Conservation (phyloP, 331 rosid species). For the Quercus tomentella region DNA sequence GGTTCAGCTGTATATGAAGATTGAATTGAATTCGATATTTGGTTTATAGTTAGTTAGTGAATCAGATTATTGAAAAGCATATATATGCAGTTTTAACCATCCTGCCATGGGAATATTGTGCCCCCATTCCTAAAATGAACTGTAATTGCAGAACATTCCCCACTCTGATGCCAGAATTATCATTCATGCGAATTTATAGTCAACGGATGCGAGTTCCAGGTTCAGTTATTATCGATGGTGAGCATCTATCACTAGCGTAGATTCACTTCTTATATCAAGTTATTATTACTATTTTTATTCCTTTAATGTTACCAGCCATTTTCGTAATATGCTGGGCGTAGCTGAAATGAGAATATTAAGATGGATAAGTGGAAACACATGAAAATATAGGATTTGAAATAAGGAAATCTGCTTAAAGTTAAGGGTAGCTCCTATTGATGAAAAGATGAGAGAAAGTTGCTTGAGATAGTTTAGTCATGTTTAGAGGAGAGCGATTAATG, state of each 20-base stretch:
- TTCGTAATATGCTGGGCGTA: background rate
- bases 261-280: background rate
- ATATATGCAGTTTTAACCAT: background rate
- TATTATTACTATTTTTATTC: background rate
- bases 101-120: background rate
- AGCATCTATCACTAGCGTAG: conserved; percentile 3
- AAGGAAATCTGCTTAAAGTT: too few relatives aligned
- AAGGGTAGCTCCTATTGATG: too few relatives aligned
- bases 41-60: too few relatives aligned
- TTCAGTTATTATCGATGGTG: conserved; percentile 73
- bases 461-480: too few relatives aligned
- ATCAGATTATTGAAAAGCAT: background rate
- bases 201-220: conserved; percentile 65
- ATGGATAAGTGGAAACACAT: too few relatives aligned
- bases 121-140: background rate
- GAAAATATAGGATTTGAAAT: too few relatives aligned
- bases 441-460: too few relatives aligned
- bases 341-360: too few relatives aligned
- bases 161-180: conserved; percentile 32
- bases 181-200: conserved; percentile 52
- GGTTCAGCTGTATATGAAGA: too few relatives aligned
- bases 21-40: too few relatives aligned
- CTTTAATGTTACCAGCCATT: background rate
- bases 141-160: conserved; percentile 38
- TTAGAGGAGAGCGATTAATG: too few relatives aligned